Base-by-base conservation (phyloP, 305 asterid genomes). In the Solanum aculeatissimum region DNA sequence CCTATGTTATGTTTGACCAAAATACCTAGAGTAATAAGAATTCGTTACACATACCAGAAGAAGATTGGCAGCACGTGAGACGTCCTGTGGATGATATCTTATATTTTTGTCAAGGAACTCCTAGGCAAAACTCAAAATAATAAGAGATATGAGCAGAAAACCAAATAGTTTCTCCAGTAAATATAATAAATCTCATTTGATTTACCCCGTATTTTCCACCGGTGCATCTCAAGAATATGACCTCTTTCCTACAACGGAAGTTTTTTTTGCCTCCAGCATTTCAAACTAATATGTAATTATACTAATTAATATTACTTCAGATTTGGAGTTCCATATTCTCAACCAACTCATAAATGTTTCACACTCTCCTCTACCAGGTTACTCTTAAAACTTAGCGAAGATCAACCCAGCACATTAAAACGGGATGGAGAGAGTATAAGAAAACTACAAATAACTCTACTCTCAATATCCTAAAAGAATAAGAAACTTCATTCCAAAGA, bases 11-110 rank as follows among this genome's bases (percentile, higher is more conserved):
- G 29, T 49, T 49, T 45, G 60, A 74, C 60, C 23, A 6, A 25
- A 75, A 45, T 49, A 77, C 19, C 65, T 77, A 80, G 80, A 79
- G 23, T 51, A 29, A 51, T 77, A 77, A 25, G 45, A 83, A 86
- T 81, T 81, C 66, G 74, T 13, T n/a, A 85, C 74, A 83, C 84
- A 6, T 92, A 97, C 99, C 97, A 93, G 91, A 87, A 97, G 98
- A 91, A 93, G 97, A 87, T 86, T 93, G 85, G 99, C 93, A 80
- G 95, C 98, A 38, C 99, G 95, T 49, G 97, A 89, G 74, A 95
- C 93, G 87, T 97, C 99, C 87, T 95, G 99, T 13, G 99, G 99
- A 84, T 92, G 83, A 84, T 95, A 97, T 89, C 99, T 97, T 90
- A 87, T 81, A 83, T 77, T 81, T 87, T 72, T 86, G 97, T 97